Evolutionary conservation across 2,329 filamentous ascomycete species (phyloP).

Genomic region (Juglanconis oblonga): DNA sequence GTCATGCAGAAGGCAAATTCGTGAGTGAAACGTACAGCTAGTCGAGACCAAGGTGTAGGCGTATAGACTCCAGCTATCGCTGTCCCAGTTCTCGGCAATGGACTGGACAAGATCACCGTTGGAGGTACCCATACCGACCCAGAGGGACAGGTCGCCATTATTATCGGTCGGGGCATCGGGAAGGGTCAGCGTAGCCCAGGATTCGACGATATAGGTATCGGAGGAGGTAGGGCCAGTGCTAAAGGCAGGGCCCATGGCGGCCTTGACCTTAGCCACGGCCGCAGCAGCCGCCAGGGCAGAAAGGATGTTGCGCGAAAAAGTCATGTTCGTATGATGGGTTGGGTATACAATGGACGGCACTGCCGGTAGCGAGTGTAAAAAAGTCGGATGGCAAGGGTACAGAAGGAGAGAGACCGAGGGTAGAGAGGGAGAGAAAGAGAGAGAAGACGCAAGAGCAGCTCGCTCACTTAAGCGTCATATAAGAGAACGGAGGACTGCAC

Average conservation of each 20-base stretch:
- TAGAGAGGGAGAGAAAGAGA: neutral
- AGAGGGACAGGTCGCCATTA: constrained; percentile 38
- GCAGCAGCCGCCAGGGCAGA: constrained; percentile 11
- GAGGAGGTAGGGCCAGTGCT: constrained; percentile 40
- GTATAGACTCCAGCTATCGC: constrained; percentile 36
- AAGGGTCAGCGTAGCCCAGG: constrained; percentile 40
- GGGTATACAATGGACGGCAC: neutral
- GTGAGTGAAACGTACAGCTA: constrained; percentile 15
- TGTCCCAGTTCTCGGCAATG: constrained; percentile 35
- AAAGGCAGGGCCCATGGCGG: constrained; percentile 36
- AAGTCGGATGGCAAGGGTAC: neutral
- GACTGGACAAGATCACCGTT: constrained; percentile 46
- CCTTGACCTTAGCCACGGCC: constrained; percentile 22
- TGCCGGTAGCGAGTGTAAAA: constrained; percentile 14
- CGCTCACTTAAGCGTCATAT: neutral
- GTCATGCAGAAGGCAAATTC: neutral
- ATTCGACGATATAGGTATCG: constrained; percentile 40
- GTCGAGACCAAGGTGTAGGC: constrained; percentile 40
- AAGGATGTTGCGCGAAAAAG: constrained; percentile 8
- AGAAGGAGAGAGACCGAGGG: neutral
- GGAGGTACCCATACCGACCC: constrained; percentile 47
- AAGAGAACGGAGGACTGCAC: neutral
- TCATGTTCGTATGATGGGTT: neutral
- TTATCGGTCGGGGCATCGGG: constrained; percentile 35
- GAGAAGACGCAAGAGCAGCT: neutral